These are phyloP conservation scores for Crithidia fasciculata DNA, from an alignment of 208 protist genomes.

Conservation along the genomic window DNA sequence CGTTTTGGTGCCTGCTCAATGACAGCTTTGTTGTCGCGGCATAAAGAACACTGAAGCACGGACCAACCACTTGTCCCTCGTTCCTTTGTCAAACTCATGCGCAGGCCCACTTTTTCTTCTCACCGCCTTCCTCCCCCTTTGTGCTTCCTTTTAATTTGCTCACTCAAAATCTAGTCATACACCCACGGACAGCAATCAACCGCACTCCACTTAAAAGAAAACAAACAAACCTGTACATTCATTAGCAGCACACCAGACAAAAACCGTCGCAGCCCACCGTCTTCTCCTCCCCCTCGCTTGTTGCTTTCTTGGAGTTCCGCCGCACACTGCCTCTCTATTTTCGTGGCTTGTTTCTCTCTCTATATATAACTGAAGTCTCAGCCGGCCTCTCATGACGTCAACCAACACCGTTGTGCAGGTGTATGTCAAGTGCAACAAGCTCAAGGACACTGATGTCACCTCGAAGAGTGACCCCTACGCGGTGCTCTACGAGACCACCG, in stretches of 20 bases:
- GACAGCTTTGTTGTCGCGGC: no score
- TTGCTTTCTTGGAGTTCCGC: neutral
- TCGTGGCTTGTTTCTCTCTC: neutral
- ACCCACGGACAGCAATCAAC: no score
- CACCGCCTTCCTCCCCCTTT: neutral
- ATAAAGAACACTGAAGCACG: no score
- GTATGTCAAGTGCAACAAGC: constrained; percentile 3
- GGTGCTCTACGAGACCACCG: constrained; percentile 1
- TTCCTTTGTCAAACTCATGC: no score
- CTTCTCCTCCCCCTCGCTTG: neutral
- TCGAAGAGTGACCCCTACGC: constrained; percentile 13
- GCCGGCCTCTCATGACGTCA: neutral
- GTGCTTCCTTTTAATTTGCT: neutral
- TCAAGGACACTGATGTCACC: neutral
- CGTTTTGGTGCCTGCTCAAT: no score
- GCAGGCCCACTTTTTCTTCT: neutral
- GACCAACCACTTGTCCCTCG: no score
- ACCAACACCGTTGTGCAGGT: constrained; percentile 6
- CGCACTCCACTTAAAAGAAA: no score
- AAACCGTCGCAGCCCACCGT: neutral
- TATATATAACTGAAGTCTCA: neutral
- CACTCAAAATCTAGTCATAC: no score
- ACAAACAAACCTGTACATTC: neutral
- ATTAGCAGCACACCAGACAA: neutral
- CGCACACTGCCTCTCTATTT: no score